Evolutionary conservation across 2,329 filamentous ascomycete species (phyloP), one percentile per base, ranked within the genome.

Genomic region (Lachnellula occidentalis): DNA sequence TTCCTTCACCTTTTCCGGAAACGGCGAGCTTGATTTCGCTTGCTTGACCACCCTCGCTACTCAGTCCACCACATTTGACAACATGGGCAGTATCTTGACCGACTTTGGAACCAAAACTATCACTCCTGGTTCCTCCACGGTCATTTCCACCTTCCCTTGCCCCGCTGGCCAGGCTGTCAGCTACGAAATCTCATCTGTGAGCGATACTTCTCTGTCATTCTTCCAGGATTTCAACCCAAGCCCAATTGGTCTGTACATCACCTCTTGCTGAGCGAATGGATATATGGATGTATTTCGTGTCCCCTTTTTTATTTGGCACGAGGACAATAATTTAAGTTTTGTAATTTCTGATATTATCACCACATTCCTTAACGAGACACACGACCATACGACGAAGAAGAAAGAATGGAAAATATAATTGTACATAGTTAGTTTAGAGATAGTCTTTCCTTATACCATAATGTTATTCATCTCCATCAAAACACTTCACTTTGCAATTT

Each of bases 211-310:
- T 45, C 67, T 87, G 41, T 70, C 77, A 51, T 87, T 78, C 70
- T 85, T 87, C 72, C 77, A 88, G 71, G 81, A 87, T 66, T 85
- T 73, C 62, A 85, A 84, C 64, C 72, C 71, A 9, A 69, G 68
- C 36, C 71, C 73, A 37, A 67, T 74, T 49, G 73, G 72, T 14
- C 53, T 74, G 55, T 74, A 69, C 59, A 69, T 74, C 39, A 71
- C 68, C 8, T 67, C 62, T 34, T 59, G 55, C 42, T 61, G 58
- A 55, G 41, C 50, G 34, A 11, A 41, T 27, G 27, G 27, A 9
- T 27, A 8, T 9, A 27, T 27, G n/a, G n/a, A n/a, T n/a, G n/a
- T 9, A 17, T 39, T 14, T 39, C n/a, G 14, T n/a, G n/a, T n/a
- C 14, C 36, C 14, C 14, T 14, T 39, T 5, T n/a, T 39, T n/a